Conservation (phyloP, 768 basidiomycete genomes). For the Termitomyces sp. region DNA sequence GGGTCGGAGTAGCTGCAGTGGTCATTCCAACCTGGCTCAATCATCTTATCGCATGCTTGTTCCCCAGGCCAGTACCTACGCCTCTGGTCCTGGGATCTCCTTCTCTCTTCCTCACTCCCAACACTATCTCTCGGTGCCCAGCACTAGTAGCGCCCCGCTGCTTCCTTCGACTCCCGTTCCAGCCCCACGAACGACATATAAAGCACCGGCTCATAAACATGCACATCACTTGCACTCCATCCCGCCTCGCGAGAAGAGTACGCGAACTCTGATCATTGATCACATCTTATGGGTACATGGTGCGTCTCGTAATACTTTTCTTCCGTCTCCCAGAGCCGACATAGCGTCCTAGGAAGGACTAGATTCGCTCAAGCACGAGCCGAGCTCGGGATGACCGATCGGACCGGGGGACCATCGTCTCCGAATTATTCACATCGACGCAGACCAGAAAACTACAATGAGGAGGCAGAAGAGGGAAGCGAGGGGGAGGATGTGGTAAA, state of each 20-base stretch:
- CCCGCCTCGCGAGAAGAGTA: constrained; percentile 85
- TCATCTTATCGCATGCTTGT: constrained; percentile 14
- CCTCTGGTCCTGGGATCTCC: constrained; percentile 8
- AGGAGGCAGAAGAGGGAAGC: constrained; percentile 61
- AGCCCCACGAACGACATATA: constrained; percentile 36
- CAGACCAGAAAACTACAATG: constrained; percentile 73
- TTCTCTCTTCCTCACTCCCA: constrained; percentile 10
- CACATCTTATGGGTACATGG: constrained; percentile 84
- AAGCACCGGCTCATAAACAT: constrained; percentile 79
- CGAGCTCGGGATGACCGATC: constrained; percentile 83
- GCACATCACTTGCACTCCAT: constrained; percentile 86
- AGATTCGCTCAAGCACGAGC: constrained; percentile 81
- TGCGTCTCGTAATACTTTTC: constrained; percentile 13
- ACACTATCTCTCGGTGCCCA: constrained; percentile 5
- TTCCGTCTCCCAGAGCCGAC: neutral
- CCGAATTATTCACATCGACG: constrained; percentile 57
- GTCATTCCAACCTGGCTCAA: constrained; percentile 13
- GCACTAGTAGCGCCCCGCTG: neutral
- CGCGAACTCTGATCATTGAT: constrained; percentile 81
- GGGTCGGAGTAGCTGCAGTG: constrained; percentile 1
- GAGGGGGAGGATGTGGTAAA: constrained; percentile 56
- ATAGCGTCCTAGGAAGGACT: constrained; percentile 43
- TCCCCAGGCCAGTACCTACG: constrained; percentile 10
- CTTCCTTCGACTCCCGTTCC: constrained; percentile 10
- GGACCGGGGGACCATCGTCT: constrained; percentile 62